Conservation (phyloP, 805 yeast genomes). For the Barnettozyma californica region DNA sequence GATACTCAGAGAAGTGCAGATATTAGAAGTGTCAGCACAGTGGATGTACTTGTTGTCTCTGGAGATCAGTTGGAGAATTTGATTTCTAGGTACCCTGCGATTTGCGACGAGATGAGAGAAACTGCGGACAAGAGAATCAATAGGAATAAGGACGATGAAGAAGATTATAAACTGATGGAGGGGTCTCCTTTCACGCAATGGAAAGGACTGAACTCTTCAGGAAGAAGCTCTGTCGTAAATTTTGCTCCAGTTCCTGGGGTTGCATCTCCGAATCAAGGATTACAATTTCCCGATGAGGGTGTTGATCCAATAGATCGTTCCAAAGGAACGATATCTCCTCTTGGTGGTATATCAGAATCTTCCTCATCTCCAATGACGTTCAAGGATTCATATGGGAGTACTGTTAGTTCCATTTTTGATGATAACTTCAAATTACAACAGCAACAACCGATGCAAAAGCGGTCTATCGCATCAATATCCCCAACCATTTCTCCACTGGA, state of each 20-base stretch:
- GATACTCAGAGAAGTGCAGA: constrained; percentile 48
- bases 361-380: background rate
- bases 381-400: background rate
- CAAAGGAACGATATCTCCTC: constrained; percentile 9
- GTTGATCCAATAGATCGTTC: constrained; percentile 4
- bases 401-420: background rate
- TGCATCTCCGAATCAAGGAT: background rate
- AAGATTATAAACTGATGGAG: constrained; percentile 8
- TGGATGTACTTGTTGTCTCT: constrained; percentile 56
- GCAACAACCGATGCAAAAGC: background rate
- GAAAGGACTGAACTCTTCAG: constrained; percentile 17
- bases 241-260: background rate
- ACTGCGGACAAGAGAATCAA: constrained; percentile 52
- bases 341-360: background rate
- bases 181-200: constrained; percentile 22
- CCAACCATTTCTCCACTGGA: constrained; percentile 10
- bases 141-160: constrained; percentile 23
- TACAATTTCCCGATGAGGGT: background rate
- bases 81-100: constrained; percentile 51
- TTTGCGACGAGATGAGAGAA: constrained; percentile 52
- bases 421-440: background rate
- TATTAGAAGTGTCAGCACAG: constrained; percentile 54
- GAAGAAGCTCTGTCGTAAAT: background rate
- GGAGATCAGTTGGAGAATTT: constrained; percentile 49
- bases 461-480: constrained; percentile 7